phyloP scores from a whole-genome alignment of 2,329 filamentous ascomycete species.

The Fusarium ramigenum region DNA sequence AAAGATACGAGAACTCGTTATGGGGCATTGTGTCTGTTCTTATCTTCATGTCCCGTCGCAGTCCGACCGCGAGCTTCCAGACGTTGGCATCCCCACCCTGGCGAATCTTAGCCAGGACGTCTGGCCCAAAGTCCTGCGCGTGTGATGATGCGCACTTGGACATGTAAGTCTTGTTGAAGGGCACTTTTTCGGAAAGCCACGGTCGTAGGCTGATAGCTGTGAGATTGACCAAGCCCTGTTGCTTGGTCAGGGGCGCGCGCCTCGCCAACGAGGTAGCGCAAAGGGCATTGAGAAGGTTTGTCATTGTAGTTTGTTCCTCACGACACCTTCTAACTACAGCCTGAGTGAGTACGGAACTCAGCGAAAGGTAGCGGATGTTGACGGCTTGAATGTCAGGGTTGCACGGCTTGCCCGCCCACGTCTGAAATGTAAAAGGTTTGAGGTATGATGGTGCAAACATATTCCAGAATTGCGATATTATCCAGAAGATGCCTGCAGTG shows the following conservation, averaged over 20 bases:
- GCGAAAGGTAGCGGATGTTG: neutral
- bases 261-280: neutral
- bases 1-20: neutral
- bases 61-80: neutral
- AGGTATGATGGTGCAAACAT: neutral
- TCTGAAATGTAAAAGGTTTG: neutral
- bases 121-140: neutral
- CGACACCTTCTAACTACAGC: neutral
- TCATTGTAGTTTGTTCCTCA: neutral
- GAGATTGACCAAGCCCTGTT: neutral
- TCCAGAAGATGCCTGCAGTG: neutral
- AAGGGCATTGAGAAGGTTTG: neutral
- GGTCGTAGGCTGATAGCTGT: neutral
- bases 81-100: neutral
- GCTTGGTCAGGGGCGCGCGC: neutral
- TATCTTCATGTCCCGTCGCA: neutral
- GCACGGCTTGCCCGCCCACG: neutral
- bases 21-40: neutral
- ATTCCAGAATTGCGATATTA: neutral
- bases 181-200: neutral
- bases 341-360: neutral
- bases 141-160: neutral
- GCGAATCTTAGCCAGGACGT: neutral
- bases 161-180: neutral
- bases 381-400: neutral